These are phyloP conservation scores for Aspergillus hortae DNA, from an alignment of 2,329 filamentous ascomycete genomes.

Conservation along the genomic window DNA sequence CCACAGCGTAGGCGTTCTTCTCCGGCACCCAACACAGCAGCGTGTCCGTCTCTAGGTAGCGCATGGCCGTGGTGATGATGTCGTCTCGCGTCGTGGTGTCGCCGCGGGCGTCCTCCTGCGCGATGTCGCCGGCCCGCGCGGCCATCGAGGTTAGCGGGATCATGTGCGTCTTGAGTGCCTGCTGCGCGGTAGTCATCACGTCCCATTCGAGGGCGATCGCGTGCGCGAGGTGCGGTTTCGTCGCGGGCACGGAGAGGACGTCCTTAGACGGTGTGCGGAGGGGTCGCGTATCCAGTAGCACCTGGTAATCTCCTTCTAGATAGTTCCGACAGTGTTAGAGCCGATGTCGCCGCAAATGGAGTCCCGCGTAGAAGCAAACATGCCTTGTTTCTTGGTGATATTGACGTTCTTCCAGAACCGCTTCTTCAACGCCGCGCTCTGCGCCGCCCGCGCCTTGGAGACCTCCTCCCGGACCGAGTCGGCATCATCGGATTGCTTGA, in stretches of 20 bases:
- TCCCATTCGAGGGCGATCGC: slow-evolving; percentile 95
- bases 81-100: slow-evolving; percentile 55
- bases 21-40: slow-evolving; percentile 83
- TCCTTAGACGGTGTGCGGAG: slow-evolving; percentile 73
- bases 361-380: not conserved
- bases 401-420: slow-evolving; percentile 87
- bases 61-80: slow-evolving; percentile 68
- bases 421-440: slow-evolving; percentile 53
- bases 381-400: slow-evolving; percentile 66
- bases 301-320: slow-evolving; percentile 50
- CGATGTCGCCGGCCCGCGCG: slow-evolving; percentile 79
- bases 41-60: slow-evolving; percentile 88
- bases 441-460: slow-evolving; percentile 24
- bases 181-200: slow-evolving; percentile 71
- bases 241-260: slow-evolving; percentile 66
- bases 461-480: slow-evolving; percentile 12
- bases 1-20: slow-evolving; percentile 49
- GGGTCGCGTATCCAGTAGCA: slow-evolving; percentile 74
- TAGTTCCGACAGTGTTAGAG: not conserved
- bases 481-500: slow-evolving; percentile 43
- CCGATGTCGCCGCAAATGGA: not conserved
- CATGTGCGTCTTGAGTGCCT: slow-evolving; percentile 80
- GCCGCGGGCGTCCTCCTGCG: slow-evolving; percentile 58
- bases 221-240: slow-evolving; percentile 76
- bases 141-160: slow-evolving; percentile 85